These are phyloP conservation scores for Aspergillus sp. DNA, from an alignment of 2,329 filamentous ascomycete species.

Conservation along the genomic window DNA sequence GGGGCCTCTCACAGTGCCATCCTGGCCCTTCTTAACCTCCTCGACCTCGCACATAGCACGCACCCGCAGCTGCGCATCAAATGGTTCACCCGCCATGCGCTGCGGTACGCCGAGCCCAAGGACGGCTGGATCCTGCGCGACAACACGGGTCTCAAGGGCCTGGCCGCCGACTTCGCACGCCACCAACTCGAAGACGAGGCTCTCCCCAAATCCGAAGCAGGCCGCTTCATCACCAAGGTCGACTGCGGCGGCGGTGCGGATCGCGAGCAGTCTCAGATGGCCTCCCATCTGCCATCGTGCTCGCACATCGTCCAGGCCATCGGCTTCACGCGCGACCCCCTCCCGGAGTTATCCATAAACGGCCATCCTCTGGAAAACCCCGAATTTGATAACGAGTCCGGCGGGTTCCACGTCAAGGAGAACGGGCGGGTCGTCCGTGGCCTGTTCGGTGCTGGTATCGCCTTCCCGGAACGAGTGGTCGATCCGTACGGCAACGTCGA, in stretches of 20 bases:
- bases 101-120: conserved; percentile 54
- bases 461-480: conserved; percentile 53
- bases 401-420: conserved; percentile 40
- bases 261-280: conserved; percentile 37
- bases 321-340: conserved; percentile 45
- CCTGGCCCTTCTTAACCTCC: conserved; percentile 54
- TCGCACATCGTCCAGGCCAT: conserved; percentile 52
- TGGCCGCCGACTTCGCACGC: conserved; percentile 52
- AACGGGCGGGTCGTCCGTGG: conserved; percentile 40
- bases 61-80: conserved; percentile 49
- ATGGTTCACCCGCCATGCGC: conserved; percentile 55
- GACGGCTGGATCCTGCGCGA: conserved; percentile 58
- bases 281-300: conserved; percentile 41
- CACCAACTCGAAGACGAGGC: conserved; percentile 49
- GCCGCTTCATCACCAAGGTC: conserved; percentile 41
- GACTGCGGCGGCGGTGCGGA: conserved; percentile 39
- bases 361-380: conserved; percentile 15
- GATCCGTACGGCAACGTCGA: conserved; percentile 56
- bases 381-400: conserved; percentile 28
- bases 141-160: conserved; percentile 58
- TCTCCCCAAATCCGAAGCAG: conserved; percentile 40
- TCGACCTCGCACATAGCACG: conserved; percentile 43
- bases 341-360: conserved; percentile 41
- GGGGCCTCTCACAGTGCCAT: conserved; percentile 58
- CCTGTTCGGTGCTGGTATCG: conserved; percentile 55